A percentile compares a stretch with the other conserved stretches of the same genome.
These are phyloP conservation scores for Phoenix dactylifera DNA, from an alignment of 176 grass and related monocot species.

Conservation along the genomic window DNA sequence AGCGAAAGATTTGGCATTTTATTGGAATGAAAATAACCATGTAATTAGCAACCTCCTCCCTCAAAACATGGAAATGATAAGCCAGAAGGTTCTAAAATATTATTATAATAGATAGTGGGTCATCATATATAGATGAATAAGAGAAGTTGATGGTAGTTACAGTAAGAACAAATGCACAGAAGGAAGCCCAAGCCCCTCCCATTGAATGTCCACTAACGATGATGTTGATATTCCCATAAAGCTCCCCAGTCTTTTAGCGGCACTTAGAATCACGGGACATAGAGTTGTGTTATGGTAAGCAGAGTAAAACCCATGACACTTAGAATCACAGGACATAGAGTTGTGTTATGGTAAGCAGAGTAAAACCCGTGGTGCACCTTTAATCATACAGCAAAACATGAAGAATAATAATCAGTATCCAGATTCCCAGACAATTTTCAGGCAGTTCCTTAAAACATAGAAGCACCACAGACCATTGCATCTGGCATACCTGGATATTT, in stretches of 20 bases:
- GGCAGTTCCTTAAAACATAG: neutral
- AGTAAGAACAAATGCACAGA: slow-evolving; percentile 90
- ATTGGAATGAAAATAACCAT: too few species aligned
- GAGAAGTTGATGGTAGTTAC: slow-evolving; percentile 25
- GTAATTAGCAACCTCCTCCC: too few species aligned
- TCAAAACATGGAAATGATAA: too few species aligned
- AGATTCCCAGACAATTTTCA: too few species aligned
- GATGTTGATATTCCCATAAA: slow-evolving; percentile 60
- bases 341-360: slow-evolving; percentile 77
- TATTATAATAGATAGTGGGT: too few species aligned
- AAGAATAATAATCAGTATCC: too few species aligned
- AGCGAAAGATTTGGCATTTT: too few species aligned
- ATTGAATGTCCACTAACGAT: slow-evolving; percentile 82
- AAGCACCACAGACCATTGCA: slow-evolving; percentile 53
- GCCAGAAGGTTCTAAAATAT: too few species aligned
- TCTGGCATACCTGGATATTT: slow-evolving; percentile 80
- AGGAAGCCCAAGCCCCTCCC: slow-evolving; percentile 94
- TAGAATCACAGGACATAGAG: slow-evolving; percentile 45
- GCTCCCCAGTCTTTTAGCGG: slow-evolving; percentile 50
- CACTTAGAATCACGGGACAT: slow-evolving; percentile 40
- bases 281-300: slow-evolving; percentile 79
- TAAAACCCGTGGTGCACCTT: slow-evolving; percentile 97
- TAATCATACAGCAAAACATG: neutral
- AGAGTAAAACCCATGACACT: slow-evolving; percentile 70
- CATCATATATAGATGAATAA: too few species aligned